Evolutionary conservation across 768 basidiomycete species (phyloP).

Genomic region (Mycena filopes): DNA sequence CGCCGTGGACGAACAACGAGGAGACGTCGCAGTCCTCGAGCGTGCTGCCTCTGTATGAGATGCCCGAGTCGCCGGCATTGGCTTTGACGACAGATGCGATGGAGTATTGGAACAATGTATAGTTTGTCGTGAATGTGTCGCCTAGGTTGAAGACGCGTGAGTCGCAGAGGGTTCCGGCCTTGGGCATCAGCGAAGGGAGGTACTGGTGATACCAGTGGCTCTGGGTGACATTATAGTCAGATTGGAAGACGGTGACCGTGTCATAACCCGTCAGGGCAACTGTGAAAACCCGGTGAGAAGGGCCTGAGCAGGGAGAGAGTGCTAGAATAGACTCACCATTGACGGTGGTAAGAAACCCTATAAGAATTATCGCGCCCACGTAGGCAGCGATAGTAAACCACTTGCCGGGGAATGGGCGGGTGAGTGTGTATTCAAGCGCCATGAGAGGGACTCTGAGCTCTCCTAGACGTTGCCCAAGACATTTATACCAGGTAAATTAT

Average conservation of each 20-base stretch:
- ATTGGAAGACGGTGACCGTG: slow-evolving; percentile 36
- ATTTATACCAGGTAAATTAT: too few relatives aligned
- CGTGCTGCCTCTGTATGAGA: slow-evolving; percentile 37
- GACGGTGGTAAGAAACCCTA: slow-evolving; percentile 34
- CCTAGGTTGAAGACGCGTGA: slow-evolving; percentile 39
- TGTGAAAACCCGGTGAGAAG: slow-evolving; percentile 1
- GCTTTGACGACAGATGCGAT: slow-evolving; percentile 35
- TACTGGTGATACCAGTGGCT: slow-evolving; percentile 36
- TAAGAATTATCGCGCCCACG: slow-evolving; percentile 27
- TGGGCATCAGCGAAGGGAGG: slow-evolving; percentile 34
- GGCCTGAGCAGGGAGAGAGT: not conserved
- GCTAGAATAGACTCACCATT: slow-evolving; percentile 27
- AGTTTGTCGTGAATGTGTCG: slow-evolving; percentile 40
- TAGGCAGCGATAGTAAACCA: not conserved
- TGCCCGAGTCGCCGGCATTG: slow-evolving; percentile 37
- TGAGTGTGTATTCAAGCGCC: slow-evolving; percentile 23
- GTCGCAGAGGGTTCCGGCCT: slow-evolving; percentile 41
- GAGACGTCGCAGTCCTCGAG: slow-evolving; percentile 42
- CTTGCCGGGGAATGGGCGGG: slow-evolving; percentile 7
- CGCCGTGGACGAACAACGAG: slow-evolving; percentile 34
- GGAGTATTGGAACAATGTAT: slow-evolving; percentile 39
- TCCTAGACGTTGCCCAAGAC: too few relatives aligned
- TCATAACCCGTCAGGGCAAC: slow-evolving; percentile 42
- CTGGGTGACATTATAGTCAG: slow-evolving; percentile 40
- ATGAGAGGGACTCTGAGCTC: too few relatives aligned